Evolutionary conservation across 2,329 filamentous ascomycete genomes (phyloP), one percentile per base, ranked within the genome.

Genomic region (Pyricularia pennisetigena): DNA sequence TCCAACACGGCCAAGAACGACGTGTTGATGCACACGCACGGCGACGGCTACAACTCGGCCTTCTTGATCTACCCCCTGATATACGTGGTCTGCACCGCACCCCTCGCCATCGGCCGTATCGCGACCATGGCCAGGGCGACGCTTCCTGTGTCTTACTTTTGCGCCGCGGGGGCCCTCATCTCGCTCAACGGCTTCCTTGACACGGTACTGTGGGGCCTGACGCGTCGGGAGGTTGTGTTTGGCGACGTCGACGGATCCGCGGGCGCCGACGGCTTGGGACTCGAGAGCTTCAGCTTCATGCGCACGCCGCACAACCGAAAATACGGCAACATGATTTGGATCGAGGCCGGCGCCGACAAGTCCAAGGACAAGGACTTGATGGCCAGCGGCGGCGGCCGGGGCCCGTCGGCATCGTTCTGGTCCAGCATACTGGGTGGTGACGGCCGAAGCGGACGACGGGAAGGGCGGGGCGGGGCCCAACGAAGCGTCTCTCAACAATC

Each of bases 1-100:
- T 24, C 64, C 65, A 68, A 64, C 41, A 66, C n/a, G 4, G 57
- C 57, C 57, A 61, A 10, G 14, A 24, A 26, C 57, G 23, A 23
- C 57, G 14, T 23, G 35, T 24, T 67, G 41, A 54, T 29, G 61
- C 23, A 29, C 20, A 64, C 69, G 29, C 59, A 70, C 20, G 67
- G 62, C 30, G 59, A 29, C 23, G 70, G 73, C 67, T 72, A 75
- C 67, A 76, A 78, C 68, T 77, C 76, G 0, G 78, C 82, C 35
- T 87, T 90, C 70, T 86, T 90, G 32, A 80, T 90, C 8, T 92
- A 92, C 70, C 89, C 89, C 0, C 73, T 89, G 71, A 88, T 91
- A 70, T 91, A 91, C 74, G 82, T 90, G 7, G 72, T 89, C n/a
- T 89, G 89, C 74, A 91, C 89, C 0, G 81, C 88, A 0, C 89